phyloP scores from a whole-genome alignment of 1,284 basidiomycete genomes.

The Melanopsichium pennsylvanicum region DNA sequence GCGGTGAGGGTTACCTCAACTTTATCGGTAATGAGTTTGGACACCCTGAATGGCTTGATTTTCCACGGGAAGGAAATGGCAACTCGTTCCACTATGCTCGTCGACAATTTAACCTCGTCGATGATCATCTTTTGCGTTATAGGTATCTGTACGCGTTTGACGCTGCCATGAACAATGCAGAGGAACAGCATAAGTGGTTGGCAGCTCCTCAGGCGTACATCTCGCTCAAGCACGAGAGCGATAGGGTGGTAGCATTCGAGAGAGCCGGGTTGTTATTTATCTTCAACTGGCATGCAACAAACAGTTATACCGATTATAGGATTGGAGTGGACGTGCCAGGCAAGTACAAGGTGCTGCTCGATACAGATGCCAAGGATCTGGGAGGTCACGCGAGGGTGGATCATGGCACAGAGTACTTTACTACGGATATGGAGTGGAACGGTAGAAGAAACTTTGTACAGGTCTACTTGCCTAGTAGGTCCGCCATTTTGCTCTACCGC shows the following conservation, averaged over 20 bases:
- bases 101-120: constrained; percentile 93
- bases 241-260: constrained; percentile 82
- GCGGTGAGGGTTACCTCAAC: constrained; percentile 96
- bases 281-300: constrained; percentile 92
- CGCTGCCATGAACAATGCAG: constrained; percentile 86
- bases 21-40: constrained; percentile 99
- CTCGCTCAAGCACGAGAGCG: constrained; percentile 79
- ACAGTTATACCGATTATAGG: constrained; percentile 90
- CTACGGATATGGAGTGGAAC: constrained; percentile 90
- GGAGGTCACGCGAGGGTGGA: constrained; percentile 87
- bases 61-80: constrained; percentile 91
- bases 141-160: constrained; percentile 93
- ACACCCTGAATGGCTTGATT: constrained; percentile 99
- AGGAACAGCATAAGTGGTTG: constrained; percentile 83
- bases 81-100: constrained; percentile 90
- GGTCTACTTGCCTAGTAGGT: constrained; percentile 78
- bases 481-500: constrained; percentile 73
- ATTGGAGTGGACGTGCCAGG: constrained; percentile 86
- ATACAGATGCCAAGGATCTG: constrained; percentile 78
- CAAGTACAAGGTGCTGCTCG: constrained; percentile 83
- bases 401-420: constrained; percentile 74
- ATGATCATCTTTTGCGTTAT: constrained; percentile 85
- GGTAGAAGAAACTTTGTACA: constrained; percentile 78
- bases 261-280: constrained; percentile 89
- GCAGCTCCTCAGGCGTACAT: constrained; percentile 75